Percentiles rank a stretch among this genome's conserved stretches.
phyloP scores from a whole-genome alignment of 1,284 basidiomycete genomes.

The Moesziomyces aphidis region DNA sequence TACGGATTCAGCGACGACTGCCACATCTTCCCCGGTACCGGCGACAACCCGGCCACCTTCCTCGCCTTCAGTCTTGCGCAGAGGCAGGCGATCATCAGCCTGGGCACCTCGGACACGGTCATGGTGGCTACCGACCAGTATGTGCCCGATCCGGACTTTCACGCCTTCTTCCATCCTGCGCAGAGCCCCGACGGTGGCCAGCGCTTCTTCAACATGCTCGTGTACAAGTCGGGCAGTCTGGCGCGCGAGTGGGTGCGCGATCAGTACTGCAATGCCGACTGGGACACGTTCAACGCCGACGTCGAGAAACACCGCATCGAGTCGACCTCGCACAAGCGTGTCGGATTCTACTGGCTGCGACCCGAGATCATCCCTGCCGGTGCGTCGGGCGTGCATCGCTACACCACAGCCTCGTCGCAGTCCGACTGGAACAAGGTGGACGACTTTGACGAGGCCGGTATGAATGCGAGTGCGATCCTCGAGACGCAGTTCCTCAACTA shows the following conservation, averaged over 20 bases:
- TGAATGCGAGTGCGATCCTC: conserved; percentile 83
- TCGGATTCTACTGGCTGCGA: conserved; percentile 81
- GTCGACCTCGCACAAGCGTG: conserved; percentile 16
- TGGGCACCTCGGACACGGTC: conserved; percentile 92
- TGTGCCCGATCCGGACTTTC: conserved; percentile 70
- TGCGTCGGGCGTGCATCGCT: conserved; percentile 78
- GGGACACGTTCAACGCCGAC: conserved; percentile 79
- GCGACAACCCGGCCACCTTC: conserved; percentile 91
- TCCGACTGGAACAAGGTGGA: conserved; percentile 52
- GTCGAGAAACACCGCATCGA: conserved; percentile 69
- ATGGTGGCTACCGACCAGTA: conserved; percentile 74
- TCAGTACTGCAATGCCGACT: conserved; percentile 74
- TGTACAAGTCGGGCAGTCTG: conserved; percentile 69
- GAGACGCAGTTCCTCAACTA: conserved; percentile 87
- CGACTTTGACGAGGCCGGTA: conserved; percentile 67
- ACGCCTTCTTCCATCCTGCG: conserved; percentile 71
- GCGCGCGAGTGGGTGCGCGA: conserved; percentile 81
- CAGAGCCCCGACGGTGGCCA: conserved; percentile 17
- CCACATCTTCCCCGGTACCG: conserved; percentile 84
- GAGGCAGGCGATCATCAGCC: conserved; percentile 86
- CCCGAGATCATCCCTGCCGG: conserved; percentile 83
- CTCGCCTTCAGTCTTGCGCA: conserved; percentile 76
- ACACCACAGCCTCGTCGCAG: conserved; percentile 67
- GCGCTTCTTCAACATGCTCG: conserved; percentile 70
- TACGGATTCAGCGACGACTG: conserved; percentile 85